Conservation (phyloP, 2,329 filamentous ascomycete genomes). For the Aspergillus brasiliensis region DNA sequence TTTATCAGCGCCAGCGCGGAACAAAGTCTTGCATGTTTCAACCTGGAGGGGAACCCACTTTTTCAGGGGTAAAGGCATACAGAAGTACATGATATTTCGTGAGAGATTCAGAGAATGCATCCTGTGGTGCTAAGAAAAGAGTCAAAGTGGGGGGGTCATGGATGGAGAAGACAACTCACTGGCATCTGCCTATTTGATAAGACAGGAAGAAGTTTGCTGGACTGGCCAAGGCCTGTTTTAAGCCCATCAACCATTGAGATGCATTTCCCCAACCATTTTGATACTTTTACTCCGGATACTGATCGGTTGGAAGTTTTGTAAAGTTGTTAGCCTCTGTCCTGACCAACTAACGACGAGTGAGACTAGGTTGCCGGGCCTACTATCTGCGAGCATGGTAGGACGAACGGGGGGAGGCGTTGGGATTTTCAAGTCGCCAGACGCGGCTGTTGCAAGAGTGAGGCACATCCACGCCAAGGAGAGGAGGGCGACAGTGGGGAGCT, state of each 20-base stretch:
- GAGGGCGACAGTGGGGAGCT: constrained; percentile 9
- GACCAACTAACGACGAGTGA: background rate
- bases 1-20: background rate
- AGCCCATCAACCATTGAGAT: background rate
- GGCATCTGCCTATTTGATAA: background rate
- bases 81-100: background rate
- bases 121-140: background rate
- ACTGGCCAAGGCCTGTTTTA: background rate
- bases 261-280: background rate
- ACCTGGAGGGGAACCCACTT: background rate
- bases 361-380: background rate
- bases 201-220: background rate
- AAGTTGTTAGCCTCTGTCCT: background rate
- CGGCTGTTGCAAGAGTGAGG: constrained; percentile 21
- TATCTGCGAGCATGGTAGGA: background rate
- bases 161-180: background rate
- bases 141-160: background rate
- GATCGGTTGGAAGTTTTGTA: no score
- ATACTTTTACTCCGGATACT: background rate
- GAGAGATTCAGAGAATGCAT: background rate
- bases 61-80: constrained; percentile 1
- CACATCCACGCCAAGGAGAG: constrained; percentile 13
- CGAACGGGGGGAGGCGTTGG: background rate
- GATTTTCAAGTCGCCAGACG: constrained; percentile 26
- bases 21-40: background rate